A percentile compares a stretch with the other conserved stretches of the same genome.
Conservation (phyloP, 2,329 filamentous ascomycete genomes). For the Hymenoscyphus linearis region DNA sequence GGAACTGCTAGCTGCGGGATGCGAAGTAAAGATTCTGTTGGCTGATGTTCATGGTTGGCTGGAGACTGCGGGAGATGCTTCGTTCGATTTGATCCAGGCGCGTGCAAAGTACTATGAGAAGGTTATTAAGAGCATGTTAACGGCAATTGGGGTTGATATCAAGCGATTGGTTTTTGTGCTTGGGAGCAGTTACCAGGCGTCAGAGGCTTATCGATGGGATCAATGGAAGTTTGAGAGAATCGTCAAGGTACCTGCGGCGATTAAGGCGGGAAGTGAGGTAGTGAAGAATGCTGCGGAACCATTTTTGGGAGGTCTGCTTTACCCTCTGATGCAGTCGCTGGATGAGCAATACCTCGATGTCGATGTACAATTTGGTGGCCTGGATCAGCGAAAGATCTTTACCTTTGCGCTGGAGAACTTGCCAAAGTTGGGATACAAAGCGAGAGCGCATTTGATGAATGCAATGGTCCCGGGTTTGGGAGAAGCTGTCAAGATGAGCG, state of each 20-base stretch:
- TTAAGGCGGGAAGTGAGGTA: conserved; percentile 87
- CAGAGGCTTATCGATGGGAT: conserved; percentile 76
- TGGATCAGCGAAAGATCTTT: conserved; percentile 88
- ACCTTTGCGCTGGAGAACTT: conserved; percentile 78
- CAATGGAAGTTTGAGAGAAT: conserved; percentile 62
- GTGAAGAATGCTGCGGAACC: conserved; percentile 86
- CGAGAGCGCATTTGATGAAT: conserved; percentile 69
- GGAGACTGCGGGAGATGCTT: conserved; percentile 72
- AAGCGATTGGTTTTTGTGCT: conserved; percentile 78
- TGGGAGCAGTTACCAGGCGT: conserved; percentile 77
- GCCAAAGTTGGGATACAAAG: conserved; percentile 76
- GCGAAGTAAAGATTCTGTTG: conserved; percentile 68
- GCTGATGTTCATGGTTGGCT: conserved; percentile 79
- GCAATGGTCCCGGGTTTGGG: conserved; percentile 84
- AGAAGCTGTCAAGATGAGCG: conserved; percentile 79
- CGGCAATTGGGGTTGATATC: conserved; percentile 62
- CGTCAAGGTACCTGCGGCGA: conserved; percentile 45
- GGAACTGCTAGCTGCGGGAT: conserved; percentile 78
- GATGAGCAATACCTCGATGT: conserved; percentile 80
- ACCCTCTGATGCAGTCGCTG: conserved; percentile 82
- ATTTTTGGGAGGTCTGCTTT: conserved; percentile 68
- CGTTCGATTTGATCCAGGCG: conserved; percentile 78
- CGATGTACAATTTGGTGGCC: conserved; percentile 81
- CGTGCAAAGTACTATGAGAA: conserved; percentile 80
- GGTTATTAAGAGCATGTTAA: conserved; percentile 73